phyloP scores from a whole-genome alignment of 83 land plant genomes.

The Diphasiastrum complanatum region DNA sequence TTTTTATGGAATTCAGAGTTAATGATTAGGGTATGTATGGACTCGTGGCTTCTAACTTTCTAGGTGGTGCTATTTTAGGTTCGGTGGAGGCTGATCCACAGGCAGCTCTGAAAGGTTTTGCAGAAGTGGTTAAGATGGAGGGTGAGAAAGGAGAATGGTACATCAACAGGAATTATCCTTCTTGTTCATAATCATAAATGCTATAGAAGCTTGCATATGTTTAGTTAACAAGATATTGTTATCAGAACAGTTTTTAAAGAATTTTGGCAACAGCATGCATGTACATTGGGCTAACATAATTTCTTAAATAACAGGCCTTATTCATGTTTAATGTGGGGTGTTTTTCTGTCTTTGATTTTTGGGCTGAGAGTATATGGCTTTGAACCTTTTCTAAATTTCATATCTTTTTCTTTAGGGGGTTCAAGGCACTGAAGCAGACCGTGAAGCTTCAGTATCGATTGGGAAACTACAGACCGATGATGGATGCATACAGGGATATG shows the following conservation, averaged over 20 bases:
- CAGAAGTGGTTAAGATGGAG: conserved; percentile 91
- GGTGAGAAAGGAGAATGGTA: conserved; percentile 95
- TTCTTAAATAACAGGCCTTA: no score
- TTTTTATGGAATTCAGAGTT: no score
- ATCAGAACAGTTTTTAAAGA: no score
- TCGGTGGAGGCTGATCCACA: conserved; percentile 85
- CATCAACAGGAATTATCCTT: conserved; percentile 5
- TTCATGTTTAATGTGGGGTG: no score
- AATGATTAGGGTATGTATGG: no score
- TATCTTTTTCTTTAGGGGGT: conserved; percentile 57
- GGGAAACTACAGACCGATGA: conserved; percentile 82
- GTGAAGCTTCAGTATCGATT: conserved; percentile 89
- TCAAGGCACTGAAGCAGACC: conserved; percentile 93
- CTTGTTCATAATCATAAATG: not conserved
- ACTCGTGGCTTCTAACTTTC: no score
- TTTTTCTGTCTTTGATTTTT: no score
- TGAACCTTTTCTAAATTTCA: no score
- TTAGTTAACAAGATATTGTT: no score
- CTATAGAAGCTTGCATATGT: not conserved
- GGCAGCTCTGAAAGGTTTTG: conserved; percentile 86
- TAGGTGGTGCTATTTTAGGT: conserved; percentile 38
- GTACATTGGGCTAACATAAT: no score
- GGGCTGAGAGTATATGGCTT: no score
- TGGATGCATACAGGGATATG: conserved; percentile 92
- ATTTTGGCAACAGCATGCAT: no score